Evolutionary conservation across 495 filamentous ascomycete genomes (phyloP).

Genomic region (Neurospora sp.): DNA sequence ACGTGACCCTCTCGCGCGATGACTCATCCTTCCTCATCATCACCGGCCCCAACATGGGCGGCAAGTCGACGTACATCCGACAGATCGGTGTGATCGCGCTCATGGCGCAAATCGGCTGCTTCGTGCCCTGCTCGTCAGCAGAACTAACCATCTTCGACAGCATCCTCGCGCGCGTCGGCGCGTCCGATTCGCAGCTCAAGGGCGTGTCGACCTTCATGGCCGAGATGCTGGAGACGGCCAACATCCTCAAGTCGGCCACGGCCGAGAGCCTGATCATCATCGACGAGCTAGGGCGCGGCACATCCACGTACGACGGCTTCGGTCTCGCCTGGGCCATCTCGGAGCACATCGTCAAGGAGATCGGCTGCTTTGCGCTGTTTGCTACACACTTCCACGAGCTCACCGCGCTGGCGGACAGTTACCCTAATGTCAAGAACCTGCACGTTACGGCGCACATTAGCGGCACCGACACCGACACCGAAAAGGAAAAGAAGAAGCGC

Average conservation of each 20-base stretch:
- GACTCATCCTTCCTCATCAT: conserved; percentile 90
- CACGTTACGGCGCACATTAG: conserved; percentile 95
- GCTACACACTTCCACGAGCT: conserved; percentile 99
- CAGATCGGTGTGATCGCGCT: conserved; percentile 96
- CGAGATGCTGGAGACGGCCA: conserved; percentile 98
- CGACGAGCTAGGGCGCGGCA: conserved; percentile 96
- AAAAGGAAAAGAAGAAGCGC: conserved; percentile 26
- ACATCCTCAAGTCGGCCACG: conserved; percentile 95
- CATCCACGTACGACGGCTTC: conserved; percentile 97
- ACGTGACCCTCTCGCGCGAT: conserved; percentile 73
- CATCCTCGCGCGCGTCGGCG: conserved; percentile 92
- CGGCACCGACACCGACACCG: conserved; percentile 32
- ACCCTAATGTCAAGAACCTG: conserved; percentile 81
- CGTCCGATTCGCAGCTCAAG: conserved; percentile 92
- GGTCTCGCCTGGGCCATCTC: conserved; percentile 97
- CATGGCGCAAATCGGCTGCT: conserved; percentile 96
- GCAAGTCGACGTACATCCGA: conserved; percentile 97
- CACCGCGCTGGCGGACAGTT: conserved; percentile 76
- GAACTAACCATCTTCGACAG: conserved; percentile 96
- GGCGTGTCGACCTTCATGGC: conserved; percentile 99
- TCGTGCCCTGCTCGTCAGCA: conserved; percentile 84
- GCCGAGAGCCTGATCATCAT: conserved; percentile 94
- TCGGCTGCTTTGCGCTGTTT: conserved; percentile 86
- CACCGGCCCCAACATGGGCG: conserved; percentile 98
- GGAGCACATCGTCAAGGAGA: conserved; percentile 92